A percentile compares a stretch with the other conserved stretches of the same genome.
These are phyloP conservation scores for Euphorbia pulcherrima DNA, from an alignment of 345 rosid species.

Conservation along the genomic window DNA sequence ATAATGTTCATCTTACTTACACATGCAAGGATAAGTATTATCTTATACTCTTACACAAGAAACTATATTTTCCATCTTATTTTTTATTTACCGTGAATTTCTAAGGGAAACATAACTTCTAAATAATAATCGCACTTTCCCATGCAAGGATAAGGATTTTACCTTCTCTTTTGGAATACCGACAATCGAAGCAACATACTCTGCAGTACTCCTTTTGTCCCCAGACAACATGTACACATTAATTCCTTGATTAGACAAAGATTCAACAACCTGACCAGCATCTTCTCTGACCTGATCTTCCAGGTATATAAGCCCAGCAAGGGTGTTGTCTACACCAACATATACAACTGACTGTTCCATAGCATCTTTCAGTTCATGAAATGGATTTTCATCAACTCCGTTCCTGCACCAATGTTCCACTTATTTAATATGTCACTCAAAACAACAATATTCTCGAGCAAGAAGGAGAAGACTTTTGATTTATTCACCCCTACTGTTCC, in stretches of 20 bases:
- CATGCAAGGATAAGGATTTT: constrained; percentile 14
- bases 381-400: constrained; percentile 51
- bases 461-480: not conserved
- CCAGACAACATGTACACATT: constrained; percentile 89
- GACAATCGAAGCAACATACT: constrained; percentile 79
- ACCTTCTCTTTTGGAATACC: constrained; percentile 85
- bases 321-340: constrained; percentile 68
- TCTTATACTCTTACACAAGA: constrained; percentile 28
- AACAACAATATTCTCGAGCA: not conserved
- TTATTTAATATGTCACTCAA: not conserved
- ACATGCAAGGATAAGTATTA: constrained; percentile 3
- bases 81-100: not conserved
- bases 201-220: constrained; percentile 77
- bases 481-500: not conserved
- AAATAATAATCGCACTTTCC: not conserved
- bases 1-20: not conserved
- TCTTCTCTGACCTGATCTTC: constrained; percentile 93
- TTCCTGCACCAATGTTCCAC: constrained; percentile 44
- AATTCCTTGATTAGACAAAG: constrained; percentile 65
- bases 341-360: constrained; percentile 72
- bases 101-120: not conserved
- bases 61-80: not conserved
- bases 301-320: constrained; percentile 73
- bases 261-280: constrained; percentile 65
- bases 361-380: constrained; percentile 44